phyloP scores from a whole-genome alignment of 2,329 filamentous ascomycete species.

The Aspergillus sclerotialis region DNA sequence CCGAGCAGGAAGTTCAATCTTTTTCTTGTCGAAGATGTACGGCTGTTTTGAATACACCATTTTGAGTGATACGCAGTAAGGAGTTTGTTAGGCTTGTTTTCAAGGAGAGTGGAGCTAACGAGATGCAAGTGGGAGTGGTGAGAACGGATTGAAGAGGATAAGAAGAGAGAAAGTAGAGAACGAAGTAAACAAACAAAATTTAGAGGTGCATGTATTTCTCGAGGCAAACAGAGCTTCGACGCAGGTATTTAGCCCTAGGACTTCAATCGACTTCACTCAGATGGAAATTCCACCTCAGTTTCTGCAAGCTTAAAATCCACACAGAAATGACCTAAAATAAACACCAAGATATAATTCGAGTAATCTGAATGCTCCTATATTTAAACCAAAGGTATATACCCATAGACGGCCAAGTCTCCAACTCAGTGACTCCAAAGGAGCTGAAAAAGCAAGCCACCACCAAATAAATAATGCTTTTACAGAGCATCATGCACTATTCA shows the following conservation, averaged over 20 bases:
- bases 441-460: no score
- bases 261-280: no score
- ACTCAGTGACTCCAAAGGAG: neutral
- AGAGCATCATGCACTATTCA: neutral
- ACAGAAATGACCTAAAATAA: neutral
- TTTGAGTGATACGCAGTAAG: neutral
- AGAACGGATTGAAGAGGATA: neutral
- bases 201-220: neutral
- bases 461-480: no score
- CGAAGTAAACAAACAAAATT: neutral
- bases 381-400: neutral
- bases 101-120: neutral
- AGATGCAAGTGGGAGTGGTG: neutral
- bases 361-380: neutral
- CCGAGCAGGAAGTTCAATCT: conserved; percentile 10
- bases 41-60: neutral
- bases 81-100: neutral
- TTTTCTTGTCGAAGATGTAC: conserved; percentile 10
- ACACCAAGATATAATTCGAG: neutral
- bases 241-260: neutral
- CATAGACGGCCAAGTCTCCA: neutral
- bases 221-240: neutral
- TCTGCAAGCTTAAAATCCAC: neutral
- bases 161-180: neutral
- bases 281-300: no score